Evolutionary conservation across 441 rosid species (phyloP).

Genomic region (Populus hybrid): DNA sequence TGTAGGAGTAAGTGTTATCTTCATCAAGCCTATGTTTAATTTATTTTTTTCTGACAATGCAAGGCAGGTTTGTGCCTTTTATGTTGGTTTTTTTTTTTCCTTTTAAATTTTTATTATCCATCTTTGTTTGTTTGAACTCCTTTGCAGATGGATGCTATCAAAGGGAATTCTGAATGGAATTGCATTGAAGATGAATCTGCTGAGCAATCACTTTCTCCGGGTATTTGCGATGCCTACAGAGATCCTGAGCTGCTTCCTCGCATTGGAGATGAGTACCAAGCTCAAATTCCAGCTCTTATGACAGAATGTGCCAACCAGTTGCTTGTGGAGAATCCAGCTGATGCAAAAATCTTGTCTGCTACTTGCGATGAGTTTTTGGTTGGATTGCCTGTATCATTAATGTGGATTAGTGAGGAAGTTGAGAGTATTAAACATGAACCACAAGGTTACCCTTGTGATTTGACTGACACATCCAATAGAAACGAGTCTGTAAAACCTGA

Average conservation of each 20-base stretch:
- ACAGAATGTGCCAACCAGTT: constrained; percentile 15
- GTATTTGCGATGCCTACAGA: constrained; percentile 24
- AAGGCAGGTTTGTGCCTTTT: neutral
- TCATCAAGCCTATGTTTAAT: neutral
- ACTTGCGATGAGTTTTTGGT: constrained; percentile 19
- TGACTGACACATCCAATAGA: constrained; percentile 9
- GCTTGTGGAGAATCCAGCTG: constrained; percentile 6
- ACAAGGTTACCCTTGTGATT: constrained; percentile 12
- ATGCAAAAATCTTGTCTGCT: constrained; percentile 2
- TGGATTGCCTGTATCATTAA: constrained; percentile 43
- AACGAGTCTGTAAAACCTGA: constrained; percentile 24
- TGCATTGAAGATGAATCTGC: constrained; percentile 26
- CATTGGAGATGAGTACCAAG: constrained; percentile 51
- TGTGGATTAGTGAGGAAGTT: constrained; percentile 39
- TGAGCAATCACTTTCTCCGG: constrained; percentile 29
- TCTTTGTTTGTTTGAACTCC: constrained; percentile 11
- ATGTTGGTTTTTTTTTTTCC: constrained; percentile 5
- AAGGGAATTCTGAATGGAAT: constrained; percentile 18
- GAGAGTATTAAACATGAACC: constrained; percentile 20
- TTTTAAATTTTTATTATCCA: neutral
- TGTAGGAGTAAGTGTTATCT: neutral
- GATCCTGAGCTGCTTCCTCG: constrained; percentile 48
- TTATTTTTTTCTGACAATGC: constrained; percentile 1
- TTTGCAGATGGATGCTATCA: constrained; percentile 28
- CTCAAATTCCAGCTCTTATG: constrained; percentile 39